Conservation (phyloP, 2,329 filamentous ascomycete species). For the Sarocladiaceae sp. region DNA sequence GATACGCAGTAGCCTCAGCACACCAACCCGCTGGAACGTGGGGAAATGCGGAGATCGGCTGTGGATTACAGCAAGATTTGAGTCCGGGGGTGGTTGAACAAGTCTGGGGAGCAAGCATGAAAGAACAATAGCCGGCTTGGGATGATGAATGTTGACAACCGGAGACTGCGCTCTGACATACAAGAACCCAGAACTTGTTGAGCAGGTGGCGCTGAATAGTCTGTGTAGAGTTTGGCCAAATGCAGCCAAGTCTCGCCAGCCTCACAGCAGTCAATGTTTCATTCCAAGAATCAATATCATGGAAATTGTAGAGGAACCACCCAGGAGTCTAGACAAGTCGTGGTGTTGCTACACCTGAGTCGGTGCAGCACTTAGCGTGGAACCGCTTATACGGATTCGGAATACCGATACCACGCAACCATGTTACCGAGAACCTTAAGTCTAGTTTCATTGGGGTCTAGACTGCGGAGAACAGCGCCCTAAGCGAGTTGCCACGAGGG, state of each 20-base stretch:
- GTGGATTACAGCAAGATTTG: not conserved
- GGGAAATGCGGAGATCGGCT: slow-evolving; percentile 3
- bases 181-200: not conserved
- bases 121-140: not conserved
- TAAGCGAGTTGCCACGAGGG: too few relatives aligned
- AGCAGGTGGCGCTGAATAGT: not conserved
- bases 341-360: not conserved
- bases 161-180: not conserved
- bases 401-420: not conserved
- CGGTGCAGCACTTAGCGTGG: not conserved
- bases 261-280: too few relatives aligned
- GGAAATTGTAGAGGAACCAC: too few relatives aligned
- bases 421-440: not conserved
- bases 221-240: too few relatives aligned
- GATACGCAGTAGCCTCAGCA: not conserved
- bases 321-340: not conserved
- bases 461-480: too few relatives aligned
- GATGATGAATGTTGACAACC: not conserved
- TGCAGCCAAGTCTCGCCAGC: too few relatives aligned
- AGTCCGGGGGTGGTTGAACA: not conserved
- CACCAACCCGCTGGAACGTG: not conserved
- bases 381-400: not conserved
- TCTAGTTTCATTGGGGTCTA: not conserved
- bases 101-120: not conserved
- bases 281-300: too few relatives aligned